Evolutionary conservation across 2,329 filamentous ascomycete species (phyloP).

Genomic region (Fusarium torulosum): DNA sequence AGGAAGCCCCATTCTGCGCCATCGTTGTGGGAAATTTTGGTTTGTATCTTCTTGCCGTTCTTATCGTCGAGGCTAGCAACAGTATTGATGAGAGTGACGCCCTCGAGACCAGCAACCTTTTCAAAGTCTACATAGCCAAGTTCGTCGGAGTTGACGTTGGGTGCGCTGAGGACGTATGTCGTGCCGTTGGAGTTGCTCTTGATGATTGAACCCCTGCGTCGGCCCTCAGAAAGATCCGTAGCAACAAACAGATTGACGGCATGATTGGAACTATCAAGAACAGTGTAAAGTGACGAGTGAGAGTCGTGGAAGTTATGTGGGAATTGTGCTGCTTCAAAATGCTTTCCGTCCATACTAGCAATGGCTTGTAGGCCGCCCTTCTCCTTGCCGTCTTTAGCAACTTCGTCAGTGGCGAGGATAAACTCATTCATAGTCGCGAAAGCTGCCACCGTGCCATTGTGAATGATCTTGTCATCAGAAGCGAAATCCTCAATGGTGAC

Average conservation of each 20-base stretch:
- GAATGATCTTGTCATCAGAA: constrained; percentile 65
- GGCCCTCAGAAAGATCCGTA: constrained; percentile 73
- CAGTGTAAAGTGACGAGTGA: constrained; percentile 87
- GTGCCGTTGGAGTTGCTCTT: constrained; percentile 99
- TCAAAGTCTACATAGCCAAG: constrained; percentile 92
- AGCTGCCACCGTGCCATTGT: constrained; percentile 74
- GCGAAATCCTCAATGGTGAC: constrained; percentile 86
- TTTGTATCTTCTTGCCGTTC: constrained; percentile 88
- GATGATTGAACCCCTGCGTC: constrained; percentile 86
- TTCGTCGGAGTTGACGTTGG: constrained; percentile 83
- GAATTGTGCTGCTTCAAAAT: constrained; percentile 86
- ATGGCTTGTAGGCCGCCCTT: constrained; percentile 78
- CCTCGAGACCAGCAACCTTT: constrained; percentile 92
- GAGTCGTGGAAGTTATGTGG: constrained; percentile 85
- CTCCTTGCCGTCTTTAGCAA: constrained; percentile 66
- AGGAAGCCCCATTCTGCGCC: constrained; percentile 88
- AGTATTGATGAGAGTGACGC: constrained; percentile 87
- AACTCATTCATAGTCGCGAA: constrained; percentile 98
- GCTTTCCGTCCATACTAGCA: constrained; percentile 85
- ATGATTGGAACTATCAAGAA: constrained; percentile 94
- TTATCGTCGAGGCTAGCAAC: constrained; percentile 79
- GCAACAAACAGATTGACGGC: constrained; percentile 95
- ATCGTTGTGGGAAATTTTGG: constrained; percentile 96
- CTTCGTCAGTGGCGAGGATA: constrained; percentile 82
- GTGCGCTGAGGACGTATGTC: constrained; percentile 87